phyloP scores from a whole-genome alignment of 306 rosid species.

The Datisca glomerata region DNA sequence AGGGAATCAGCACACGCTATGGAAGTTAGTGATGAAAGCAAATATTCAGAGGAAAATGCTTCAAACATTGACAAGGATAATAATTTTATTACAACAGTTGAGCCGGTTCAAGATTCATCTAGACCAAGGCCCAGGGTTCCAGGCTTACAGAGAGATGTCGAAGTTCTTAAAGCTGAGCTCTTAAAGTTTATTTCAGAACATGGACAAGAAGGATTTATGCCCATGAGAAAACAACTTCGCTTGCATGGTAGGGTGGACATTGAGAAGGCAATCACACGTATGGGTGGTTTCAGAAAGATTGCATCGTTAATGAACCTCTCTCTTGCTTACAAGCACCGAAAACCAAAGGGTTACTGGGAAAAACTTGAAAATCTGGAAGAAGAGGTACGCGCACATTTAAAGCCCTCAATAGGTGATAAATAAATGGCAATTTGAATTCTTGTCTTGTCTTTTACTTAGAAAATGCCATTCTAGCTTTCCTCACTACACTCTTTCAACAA shows the following conservation, averaged over 20 bases:
- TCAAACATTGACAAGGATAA: slow-evolving; percentile 16
- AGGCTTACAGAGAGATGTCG: slow-evolving; percentile 72
- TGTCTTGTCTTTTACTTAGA: neutral
- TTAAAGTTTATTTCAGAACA: slow-evolving; percentile 56
- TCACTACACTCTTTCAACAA: neutral
- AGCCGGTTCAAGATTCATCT: slow-evolving; percentile 20
- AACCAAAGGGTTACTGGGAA: slow-evolving; percentile 94
- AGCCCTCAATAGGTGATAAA: neutral
- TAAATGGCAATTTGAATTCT: neutral
- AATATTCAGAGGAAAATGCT: slow-evolving; percentile 19
- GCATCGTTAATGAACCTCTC: slow-evolving; percentile 71
- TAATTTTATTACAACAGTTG: slow-evolving; percentile 12
- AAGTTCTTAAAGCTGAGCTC: slow-evolving; percentile 64
- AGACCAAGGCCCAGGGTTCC: slow-evolving; percentile 59
- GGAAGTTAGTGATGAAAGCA: slow-evolving; percentile 21
- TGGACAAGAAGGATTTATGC: slow-evolving; percentile 96
- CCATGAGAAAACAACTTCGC: slow-evolving; percentile 88
- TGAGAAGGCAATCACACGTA: slow-evolving; percentile 77
- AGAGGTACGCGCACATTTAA: slow-evolving; percentile 38
- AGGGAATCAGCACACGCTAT: slow-evolving; percentile 16
- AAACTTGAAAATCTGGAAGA: slow-evolving; percentile 56
- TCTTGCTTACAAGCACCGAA: slow-evolving; percentile 75
- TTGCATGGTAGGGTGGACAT: slow-evolving; percentile 73
- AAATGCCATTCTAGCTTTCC: neutral
- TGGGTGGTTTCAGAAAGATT: slow-evolving; percentile 86